Base-by-base conservation (phyloP, 495 filamentous ascomycete genomes). In the Penicillium cataractarum region DNA sequence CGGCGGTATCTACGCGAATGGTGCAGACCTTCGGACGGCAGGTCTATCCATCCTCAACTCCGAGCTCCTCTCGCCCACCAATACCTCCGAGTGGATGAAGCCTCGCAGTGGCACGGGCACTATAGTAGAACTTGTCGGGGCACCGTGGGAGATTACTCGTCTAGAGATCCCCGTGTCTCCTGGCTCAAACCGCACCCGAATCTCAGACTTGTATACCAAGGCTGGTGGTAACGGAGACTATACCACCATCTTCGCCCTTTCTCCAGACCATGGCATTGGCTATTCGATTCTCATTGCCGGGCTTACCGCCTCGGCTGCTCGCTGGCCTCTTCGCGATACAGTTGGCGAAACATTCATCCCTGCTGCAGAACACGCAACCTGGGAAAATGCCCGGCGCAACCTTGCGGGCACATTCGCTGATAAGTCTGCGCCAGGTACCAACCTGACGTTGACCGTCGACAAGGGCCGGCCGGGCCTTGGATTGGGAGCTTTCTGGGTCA, bases 31-130 rank as follows among this genome's bases (percentile, higher is more conserved):
- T 7, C 59, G 66, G 0, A 63, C 64, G 12, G 70, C 74, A 58
- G 78, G 80, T 50, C 79, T 77, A 55, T 74, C 78, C 3, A 80
- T 83, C 13, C 68, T 84, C 4, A 77, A 79, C 65, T 78, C 79
- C 4, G 77, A 75, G 69, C 53, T 79, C 70, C 69, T 74, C 58
- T 69, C 58, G 49, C 73, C 44, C 56, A 75, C 37, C 72, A 77
- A 10, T 64, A 83, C 60, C 2, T 74, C 67, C 10, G 75, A 64
- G 49, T 77, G 74, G 73, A 67, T 77, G 57, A 76, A 83, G 65
- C 83, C 82, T 0, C 58, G 21, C 44, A 65, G 58, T 44, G 63
- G 51, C 13, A 65, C 63, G 8, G 57, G 63, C 2, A 52, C 31
- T 1, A 12, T 65, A 4, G 63, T 65, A 21, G 63, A 65, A 17